Conservation (phyloP, 2,329 filamentous ascomycete species). For the Claviceps humidiphila region DNA sequence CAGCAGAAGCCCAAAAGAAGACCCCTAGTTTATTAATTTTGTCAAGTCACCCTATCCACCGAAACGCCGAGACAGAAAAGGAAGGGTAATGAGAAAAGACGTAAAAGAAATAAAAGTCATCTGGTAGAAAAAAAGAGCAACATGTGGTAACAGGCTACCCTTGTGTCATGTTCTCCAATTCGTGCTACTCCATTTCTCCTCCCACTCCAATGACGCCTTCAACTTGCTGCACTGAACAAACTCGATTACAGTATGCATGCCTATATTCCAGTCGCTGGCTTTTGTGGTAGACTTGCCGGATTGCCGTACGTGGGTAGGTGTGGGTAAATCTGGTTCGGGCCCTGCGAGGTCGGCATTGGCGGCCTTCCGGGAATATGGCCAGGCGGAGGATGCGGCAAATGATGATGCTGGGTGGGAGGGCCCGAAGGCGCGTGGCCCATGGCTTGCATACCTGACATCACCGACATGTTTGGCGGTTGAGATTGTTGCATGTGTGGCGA, state of each 20-base stretch:
- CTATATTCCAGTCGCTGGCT: conserved; percentile 38
- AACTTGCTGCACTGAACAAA: conserved; percentile 10
- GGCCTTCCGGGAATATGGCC: conserved; percentile 34
- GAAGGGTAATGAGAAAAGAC: not conserved
- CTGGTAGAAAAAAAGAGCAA: not conserved
- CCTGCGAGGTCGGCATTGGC: conserved; percentile 27
- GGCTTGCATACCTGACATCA: conserved; percentile 12
- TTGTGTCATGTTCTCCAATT: not conserved
- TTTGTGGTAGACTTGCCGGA: conserved; percentile 45
- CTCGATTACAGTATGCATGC: conserved; percentile 17
- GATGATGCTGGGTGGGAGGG: conserved; percentile 16
- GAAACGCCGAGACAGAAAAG: conserved; percentile 20
- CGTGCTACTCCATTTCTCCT: conserved; percentile 13
- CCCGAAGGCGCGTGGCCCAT: conserved; percentile 26
- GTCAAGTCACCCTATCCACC: conserved; percentile 19
- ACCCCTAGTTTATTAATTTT: not conserved
- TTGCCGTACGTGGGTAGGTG: conserved; percentile 46
- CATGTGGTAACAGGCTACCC: conserved; percentile 15
- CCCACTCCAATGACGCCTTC: conserved; percentile 18
- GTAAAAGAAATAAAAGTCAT: not conserved
- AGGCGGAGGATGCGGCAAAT: conserved; percentile 28
- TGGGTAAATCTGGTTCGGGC: conserved; percentile 32
- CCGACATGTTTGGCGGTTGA: conserved; percentile 8
- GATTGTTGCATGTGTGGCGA: conserved; percentile 18
- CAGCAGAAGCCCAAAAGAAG: not conserved